Base-by-base conservation (phyloP, 2,329 filamentous ascomycete species). In the Lasiodiplodia gonubiensis region DNA sequence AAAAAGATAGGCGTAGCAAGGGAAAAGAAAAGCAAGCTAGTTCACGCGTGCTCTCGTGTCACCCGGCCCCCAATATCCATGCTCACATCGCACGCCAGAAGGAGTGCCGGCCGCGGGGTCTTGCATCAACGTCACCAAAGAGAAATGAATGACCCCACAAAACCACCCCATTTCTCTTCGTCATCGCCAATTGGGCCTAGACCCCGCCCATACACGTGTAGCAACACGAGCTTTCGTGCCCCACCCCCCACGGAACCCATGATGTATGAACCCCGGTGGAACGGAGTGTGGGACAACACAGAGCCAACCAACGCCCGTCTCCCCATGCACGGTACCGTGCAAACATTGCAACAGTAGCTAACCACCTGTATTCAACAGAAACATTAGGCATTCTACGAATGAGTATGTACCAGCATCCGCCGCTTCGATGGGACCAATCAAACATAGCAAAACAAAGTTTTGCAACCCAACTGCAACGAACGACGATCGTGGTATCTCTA, bases 61-160 rank as follows among this genome's bases (percentile, higher is more conserved):
- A 33, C 10, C 30, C 30, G 30, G 30, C 30, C 30, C 30, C 30
- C 30, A 33, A 33, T 8, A 33, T 10, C 39, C 39, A 42, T 42
- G 39, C 39, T 42, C 39, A 42, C 39, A 42, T 42, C 39, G 55
- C 55, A 27, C 35, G n/a, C 21, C n/a, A 37, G 53, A n/a, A 10
- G 23, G 33, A 39, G 33, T 33, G 30, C 30, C 30, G 30, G 30
- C 18, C 6, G 39, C 16, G 39, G 16, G 14, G 55, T 10, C 55
- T 60, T 30, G 55, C 55, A 25, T 46, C 55, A 48, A 48, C 57
- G 39, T 35, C 57, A 48, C 39, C n/a, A 27, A 12, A 21, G 10
- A 14, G 35, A 37, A 16, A 39, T n/a, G 23, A n/a, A 12, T 33
- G 33, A 16, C 30, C 7, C 53, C 30, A 21, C 53, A 55, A 52